Percentiles rank a stretch among this genome's conserved stretches.
Conservation (phyloP, 2,329 filamentous ascomycete species). For the Didymella arachidicola region DNA sequence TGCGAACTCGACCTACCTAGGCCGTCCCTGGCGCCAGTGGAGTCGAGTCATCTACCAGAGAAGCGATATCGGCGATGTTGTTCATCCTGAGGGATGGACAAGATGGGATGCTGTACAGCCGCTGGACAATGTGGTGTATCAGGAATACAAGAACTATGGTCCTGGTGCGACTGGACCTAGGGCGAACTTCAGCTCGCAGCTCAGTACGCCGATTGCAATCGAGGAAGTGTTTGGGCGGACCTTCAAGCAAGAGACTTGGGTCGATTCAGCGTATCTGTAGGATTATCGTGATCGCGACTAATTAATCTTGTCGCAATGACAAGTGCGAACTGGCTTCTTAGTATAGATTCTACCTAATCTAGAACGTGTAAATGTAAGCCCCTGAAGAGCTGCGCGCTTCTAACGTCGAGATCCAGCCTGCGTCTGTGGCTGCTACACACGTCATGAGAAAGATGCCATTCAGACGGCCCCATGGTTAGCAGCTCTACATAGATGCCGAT, state of each 20-base stretch:
- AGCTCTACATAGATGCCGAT: too few relatives aligned
- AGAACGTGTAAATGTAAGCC: too few relatives aligned
- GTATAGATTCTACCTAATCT: too few relatives aligned
- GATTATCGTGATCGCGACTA: too few relatives aligned
- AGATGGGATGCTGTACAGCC: conserved; percentile 32
- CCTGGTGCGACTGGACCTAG: conserved; percentile 22
- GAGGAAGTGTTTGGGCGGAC: conserved; percentile 22
- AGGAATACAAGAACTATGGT: conserved; percentile 30
- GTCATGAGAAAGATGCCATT: too few relatives aligned
- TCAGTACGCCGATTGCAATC: conserved; percentile 10
- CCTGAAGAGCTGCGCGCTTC: too few relatives aligned
- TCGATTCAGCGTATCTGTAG: conserved; percentile 25
- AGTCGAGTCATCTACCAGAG: conserved; percentile 60
- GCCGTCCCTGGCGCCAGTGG: conserved; percentile 59
- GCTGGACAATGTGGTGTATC: conserved; percentile 23
- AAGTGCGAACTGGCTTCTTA: too few relatives aligned
- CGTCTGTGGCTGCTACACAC: too few relatives aligned
- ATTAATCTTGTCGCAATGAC: too few relatives aligned
- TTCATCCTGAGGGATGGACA: conserved; percentile 65
- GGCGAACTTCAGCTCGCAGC: conserved; percentile 23
- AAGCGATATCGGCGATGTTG: conserved; percentile 60
- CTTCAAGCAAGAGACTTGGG: conserved; percentile 29
- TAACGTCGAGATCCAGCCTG: too few relatives aligned
- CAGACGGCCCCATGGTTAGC: too few relatives aligned
- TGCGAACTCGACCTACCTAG: conserved; percentile 54